A percentile compares a stretch with the other conserved stretches of the same genome.
Conservation (phyloP, 2,329 filamentous ascomycete genomes). For the Cadophora malorum region DNA sequence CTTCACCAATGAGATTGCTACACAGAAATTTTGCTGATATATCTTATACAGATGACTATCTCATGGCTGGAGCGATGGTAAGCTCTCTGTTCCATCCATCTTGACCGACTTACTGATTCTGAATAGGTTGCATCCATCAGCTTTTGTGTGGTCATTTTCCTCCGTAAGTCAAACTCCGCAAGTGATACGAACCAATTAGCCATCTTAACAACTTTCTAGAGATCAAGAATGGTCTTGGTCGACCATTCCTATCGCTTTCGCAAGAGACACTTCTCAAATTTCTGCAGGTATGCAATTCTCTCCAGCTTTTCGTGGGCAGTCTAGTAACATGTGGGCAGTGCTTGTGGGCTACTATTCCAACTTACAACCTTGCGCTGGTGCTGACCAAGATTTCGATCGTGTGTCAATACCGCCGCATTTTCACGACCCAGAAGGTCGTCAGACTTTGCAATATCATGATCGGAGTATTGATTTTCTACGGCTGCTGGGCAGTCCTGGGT, state of each 20-base stretch:
- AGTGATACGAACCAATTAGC: no score
- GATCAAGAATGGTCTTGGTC: neutral
- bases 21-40: neutral
- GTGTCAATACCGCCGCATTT: neutral
- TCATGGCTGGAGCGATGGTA: neutral
- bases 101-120: neutral
- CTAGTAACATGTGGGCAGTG: neutral
- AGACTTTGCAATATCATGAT: neutral
- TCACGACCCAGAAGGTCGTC: neutral
- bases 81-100: neutral
- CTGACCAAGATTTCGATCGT: neutral
- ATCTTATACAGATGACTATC: neutral
- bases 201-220: neutral
- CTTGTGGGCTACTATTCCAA: neutral
- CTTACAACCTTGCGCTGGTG: neutral
- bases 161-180: neutral
- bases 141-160: neutral
- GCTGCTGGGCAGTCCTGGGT: neutral
- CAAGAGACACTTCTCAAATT: neutral
- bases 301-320: neutral
- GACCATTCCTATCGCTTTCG: neutral
- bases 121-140: neutral
- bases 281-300: neutral
- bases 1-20: neutral
- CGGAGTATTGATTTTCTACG: neutral